Evolutionary conservation across 2,329 filamentous ascomycete genomes (phyloP).

Genomic region (Neurospora crassa): DNA sequence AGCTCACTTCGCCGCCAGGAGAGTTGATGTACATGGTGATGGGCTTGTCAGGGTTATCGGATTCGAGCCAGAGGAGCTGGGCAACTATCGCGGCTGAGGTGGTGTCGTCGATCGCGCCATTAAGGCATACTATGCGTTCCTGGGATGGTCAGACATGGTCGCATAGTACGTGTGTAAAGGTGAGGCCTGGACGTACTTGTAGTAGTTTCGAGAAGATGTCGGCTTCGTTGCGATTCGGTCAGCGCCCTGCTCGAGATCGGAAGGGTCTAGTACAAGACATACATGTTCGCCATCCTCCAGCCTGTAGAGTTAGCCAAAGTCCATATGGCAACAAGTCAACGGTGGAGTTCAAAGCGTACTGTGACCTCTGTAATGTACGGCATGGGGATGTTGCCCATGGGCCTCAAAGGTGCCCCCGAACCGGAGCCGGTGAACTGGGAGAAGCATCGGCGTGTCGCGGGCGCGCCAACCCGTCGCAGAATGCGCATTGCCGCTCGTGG

Average conservation of each 20-base stretch:
- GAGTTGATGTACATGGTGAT: slow-evolving; percentile 99
- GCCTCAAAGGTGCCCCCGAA: slow-evolving; percentile 12
- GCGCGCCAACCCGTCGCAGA: slow-evolving; percentile 25
- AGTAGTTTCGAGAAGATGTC: slow-evolving; percentile 76
- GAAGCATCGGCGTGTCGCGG: slow-evolving; percentile 30
- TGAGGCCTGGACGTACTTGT: slow-evolving; percentile 40
- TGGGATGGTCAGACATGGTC: slow-evolving; percentile 23
- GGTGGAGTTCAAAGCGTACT: slow-evolving; percentile 24
- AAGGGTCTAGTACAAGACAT: slow-evolving; percentile 26
- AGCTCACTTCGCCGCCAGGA: slow-evolving; percentile 84
- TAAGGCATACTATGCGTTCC: slow-evolving; percentile 92
- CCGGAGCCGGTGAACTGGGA: slow-evolving; percentile 30
- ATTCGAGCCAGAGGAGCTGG: slow-evolving; percentile 95
- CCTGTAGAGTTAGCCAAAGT: slow-evolving; percentile 36
- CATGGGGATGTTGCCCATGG: slow-evolving; percentile 39
- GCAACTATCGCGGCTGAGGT: slow-evolving; percentile 91
- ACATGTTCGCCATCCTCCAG: slow-evolving; percentile 72
- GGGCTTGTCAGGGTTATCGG: slow-evolving; percentile 86
- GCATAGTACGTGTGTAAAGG: background rate
- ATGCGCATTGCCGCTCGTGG: slow-evolving; percentile 25
- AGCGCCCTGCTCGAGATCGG: slow-evolving; percentile 11
- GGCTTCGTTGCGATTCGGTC: slow-evolving; percentile 36
- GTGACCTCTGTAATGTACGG: slow-evolving; percentile 50
- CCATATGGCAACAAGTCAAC: background rate
- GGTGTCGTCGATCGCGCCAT: slow-evolving; percentile 81